Percentiles rank a stretch among this genome's conserved stretches.
Evolutionary conservation across 352 stramenopile genomes (phyloP).

Genomic region (Globisporangium uncinulatum): DNA sequence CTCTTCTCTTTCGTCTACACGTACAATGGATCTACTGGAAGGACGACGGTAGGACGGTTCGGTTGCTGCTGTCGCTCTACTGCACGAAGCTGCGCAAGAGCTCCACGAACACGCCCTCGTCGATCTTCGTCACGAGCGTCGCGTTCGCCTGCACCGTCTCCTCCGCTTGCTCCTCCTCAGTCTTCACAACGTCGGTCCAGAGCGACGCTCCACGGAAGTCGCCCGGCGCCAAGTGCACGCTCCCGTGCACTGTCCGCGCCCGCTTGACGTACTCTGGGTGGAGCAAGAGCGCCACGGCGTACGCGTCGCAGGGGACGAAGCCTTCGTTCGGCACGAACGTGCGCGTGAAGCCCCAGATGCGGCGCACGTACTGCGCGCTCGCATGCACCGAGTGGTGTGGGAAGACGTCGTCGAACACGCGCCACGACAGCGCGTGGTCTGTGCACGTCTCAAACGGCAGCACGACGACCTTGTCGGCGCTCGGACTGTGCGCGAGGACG

Average conservation of each 20-base stretch:
- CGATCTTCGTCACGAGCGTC: slow-evolving; percentile 59
- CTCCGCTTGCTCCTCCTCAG: neutral
- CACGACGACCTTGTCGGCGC: slow-evolving; percentile 50
- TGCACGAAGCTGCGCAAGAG: slow-evolving; percentile 41
- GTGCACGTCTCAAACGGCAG: slow-evolving; percentile 65
- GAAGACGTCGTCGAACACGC: slow-evolving; percentile 65
- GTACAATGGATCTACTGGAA: neutral
- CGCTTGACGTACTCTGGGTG: slow-evolving; percentile 48
- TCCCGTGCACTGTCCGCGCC: slow-evolving; percentile 30
- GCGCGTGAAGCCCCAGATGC: slow-evolving; percentile 58
- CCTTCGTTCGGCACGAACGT: slow-evolving; percentile 29
- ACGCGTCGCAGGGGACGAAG: slow-evolving; percentile 73
- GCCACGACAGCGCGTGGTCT: slow-evolving; percentile 55
- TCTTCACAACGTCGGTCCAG: slow-evolving; percentile 18
- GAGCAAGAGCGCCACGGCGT: slow-evolving; percentile 62
- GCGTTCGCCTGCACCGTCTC: slow-evolving; percentile 38
- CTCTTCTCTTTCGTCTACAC: too few species aligned
- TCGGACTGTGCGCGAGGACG: slow-evolving; percentile 54
- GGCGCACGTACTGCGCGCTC: slow-evolving; percentile 43
- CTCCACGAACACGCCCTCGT: slow-evolving; percentile 54
- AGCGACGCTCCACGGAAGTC: slow-evolving; percentile 45
- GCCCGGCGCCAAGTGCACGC: slow-evolving; percentile 50
- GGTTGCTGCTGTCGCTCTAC: neutral
- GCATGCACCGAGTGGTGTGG: slow-evolving; percentile 25
- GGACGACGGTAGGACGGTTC: neutral